Conservation (phyloP, 305 asterid species). For the Rubia balearica region DNA sequence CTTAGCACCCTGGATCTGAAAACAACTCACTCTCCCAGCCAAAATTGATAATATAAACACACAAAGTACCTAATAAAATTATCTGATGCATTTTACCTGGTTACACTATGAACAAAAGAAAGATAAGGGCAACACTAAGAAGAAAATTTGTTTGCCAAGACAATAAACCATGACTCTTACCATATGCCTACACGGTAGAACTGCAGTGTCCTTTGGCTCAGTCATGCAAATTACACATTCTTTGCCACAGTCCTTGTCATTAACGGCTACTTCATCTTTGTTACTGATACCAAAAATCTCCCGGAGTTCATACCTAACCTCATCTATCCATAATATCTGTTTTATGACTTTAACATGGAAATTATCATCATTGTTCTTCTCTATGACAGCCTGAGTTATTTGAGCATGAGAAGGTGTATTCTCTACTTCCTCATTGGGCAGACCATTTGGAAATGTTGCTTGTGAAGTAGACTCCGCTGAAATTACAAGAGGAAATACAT, state of each 20-base stretch:
- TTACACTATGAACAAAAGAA: background rate
- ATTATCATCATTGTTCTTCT: slow-evolving; percentile 37
- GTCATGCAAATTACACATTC: slow-evolving; percentile 95
- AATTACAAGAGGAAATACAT: slow-evolving; percentile 77
- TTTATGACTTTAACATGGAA: slow-evolving; percentile 65
- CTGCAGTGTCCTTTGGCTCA: slow-evolving; percentile 76
- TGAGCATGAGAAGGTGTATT: slow-evolving; percentile 54
- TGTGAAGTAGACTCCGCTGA: slow-evolving; percentile 46
- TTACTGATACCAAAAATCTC: slow-evolving; percentile 71
- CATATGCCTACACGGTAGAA: slow-evolving; percentile 92
- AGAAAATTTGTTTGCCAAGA: background rate
- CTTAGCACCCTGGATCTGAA: background rate
- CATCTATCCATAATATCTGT: slow-evolving; percentile 75
- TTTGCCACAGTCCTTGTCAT: slow-evolving; percentile 56
- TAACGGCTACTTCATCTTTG: slow-evolving; percentile 44
- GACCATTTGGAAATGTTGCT: slow-evolving; percentile 23
- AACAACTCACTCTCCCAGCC: background rate
- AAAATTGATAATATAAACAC: background rate
- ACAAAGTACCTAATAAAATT: background rate
- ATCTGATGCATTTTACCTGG: background rate
- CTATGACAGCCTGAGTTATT: slow-evolving; percentile 70
- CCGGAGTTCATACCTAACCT: slow-evolving; percentile 73
- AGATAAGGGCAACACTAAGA: background rate
- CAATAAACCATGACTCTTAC: slow-evolving; percentile 30
- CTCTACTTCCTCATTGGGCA: slow-evolving; percentile 21